Evolutionary conservation across 2,329 filamentous ascomycete species (phyloP).

Genomic region (Aspergillus ibericus): DNA sequence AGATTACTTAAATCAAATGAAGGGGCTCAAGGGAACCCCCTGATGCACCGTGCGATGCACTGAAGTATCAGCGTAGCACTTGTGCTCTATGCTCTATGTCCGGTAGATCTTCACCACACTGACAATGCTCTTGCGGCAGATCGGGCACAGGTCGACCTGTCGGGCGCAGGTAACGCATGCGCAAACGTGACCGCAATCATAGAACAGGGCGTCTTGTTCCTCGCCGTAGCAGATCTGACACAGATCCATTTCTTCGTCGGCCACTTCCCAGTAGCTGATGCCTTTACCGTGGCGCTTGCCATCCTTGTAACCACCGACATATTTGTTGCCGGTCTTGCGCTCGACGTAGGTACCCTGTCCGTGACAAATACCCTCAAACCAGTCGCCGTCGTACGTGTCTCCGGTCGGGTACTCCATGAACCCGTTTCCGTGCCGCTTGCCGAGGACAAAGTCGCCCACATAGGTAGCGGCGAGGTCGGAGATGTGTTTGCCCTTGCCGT

Average conservation of each 20-base stretch:
- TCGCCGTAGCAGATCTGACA: constrained; percentile 65
- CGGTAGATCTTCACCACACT: constrained; percentile 59
- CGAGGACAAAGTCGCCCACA: constrained; percentile 54
- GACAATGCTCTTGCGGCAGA: constrained; percentile 59
- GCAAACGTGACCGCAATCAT: constrained; percentile 64
- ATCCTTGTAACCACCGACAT: constrained; percentile 60
- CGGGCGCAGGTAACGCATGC: constrained; percentile 61
- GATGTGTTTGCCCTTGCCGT: constrained; percentile 58
- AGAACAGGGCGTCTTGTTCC: constrained; percentile 60
- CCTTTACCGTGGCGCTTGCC: constrained; percentile 63
- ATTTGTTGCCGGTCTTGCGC: constrained; percentile 59
- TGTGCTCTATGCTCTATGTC: constrained; percentile 28
- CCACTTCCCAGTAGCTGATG: constrained; percentile 62
- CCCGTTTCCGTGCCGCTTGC: constrained; percentile 56
- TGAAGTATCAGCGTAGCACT: too few relatives aligned
- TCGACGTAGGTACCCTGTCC: constrained; percentile 60
- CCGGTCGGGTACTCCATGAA: constrained; percentile 58
- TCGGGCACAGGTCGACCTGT: constrained; percentile 60
- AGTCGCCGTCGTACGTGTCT: constrained; percentile 50
- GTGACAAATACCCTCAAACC: constrained; percentile 49
- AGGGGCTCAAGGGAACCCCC: not conserved
- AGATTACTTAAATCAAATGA: constrained; percentile 7
- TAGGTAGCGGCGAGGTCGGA: constrained; percentile 57
- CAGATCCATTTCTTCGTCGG: constrained; percentile 59
- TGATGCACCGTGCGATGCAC: not conserved